A percentile compares a stretch with the other conserved stretches of the same genome.
phyloP scores from a whole-genome alignment of 164 flowering plant species.

The Kingdonia uniflora region DNA sequence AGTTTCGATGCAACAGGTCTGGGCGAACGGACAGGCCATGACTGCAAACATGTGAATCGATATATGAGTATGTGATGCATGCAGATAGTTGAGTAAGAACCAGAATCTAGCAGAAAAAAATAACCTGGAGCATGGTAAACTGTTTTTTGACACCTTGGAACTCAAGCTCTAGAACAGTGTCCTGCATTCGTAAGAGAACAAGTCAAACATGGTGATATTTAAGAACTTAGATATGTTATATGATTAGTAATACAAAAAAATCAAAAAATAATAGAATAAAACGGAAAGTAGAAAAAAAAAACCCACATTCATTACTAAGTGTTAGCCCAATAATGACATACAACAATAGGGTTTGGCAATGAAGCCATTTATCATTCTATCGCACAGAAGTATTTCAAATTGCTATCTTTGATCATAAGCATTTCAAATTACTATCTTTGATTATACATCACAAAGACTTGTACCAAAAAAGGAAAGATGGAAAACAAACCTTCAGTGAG shows the following conservation, averaged over 20 bases:
- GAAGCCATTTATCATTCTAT: too few relatives aligned
- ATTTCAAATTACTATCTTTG: background rate
- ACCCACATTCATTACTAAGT: too few relatives aligned
- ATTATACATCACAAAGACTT: background rate
- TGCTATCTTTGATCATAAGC: background rate
- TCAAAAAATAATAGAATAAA: too few relatives aligned
- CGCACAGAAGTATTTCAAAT: background rate
- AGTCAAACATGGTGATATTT: too few relatives aligned
- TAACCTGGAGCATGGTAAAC: slow-evolving; percentile 96
- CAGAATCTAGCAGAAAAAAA: slow-evolving; percentile 2
- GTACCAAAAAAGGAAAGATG: background rate
- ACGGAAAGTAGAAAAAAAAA: too few relatives aligned
- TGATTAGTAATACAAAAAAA: too few relatives aligned
- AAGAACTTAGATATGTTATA: too few relatives aligned
- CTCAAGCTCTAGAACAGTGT: slow-evolving; percentile 92
- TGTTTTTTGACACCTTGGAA: slow-evolving; percentile 95
- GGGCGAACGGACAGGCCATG: slow-evolving; percentile 99
- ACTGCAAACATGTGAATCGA: slow-evolving; percentile 27
- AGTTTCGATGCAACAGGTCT: slow-evolving; percentile 96
- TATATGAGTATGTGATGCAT: background rate
- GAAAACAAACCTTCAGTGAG: slow-evolving; percentile 57
- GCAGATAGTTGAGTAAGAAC: background rate
- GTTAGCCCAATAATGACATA: too few relatives aligned
- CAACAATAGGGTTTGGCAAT: too few relatives aligned
- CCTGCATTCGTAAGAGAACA: slow-evolving; percentile 50